Base-by-base conservation (phyloP, 305 asterid species). In the Rubia balearica region DNA sequence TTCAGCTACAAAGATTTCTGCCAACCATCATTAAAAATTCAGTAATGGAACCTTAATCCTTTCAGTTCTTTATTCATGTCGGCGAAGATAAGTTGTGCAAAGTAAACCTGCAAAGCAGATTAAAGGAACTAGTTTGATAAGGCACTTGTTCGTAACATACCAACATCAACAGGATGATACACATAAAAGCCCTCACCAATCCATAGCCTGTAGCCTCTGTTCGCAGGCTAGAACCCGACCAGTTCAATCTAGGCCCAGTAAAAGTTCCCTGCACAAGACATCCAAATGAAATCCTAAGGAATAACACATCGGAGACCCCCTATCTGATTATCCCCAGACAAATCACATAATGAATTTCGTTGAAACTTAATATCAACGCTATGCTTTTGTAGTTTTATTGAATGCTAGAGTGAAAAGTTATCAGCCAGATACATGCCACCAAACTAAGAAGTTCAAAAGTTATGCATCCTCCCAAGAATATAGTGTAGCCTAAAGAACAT, bases 201-300 rank as follows among this genome's bases (percentile, higher is more conserved):
- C 99, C 99, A 61, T 91, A 94, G 77, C 97, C 98, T 73, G 99
- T 94, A 83, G 99, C 99, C 84, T 94, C 99, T 53, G 99, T 94
- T 70, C 97, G 89, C 70, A 94, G 90, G 85, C 99, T 94, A 75
- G 96, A 85, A 74, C 97, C 96, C 40, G 97, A 87, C 99, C 99
- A 94, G 77, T 88, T 91, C 43, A 94, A 85, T 81, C 98, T 85
- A 38, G 98, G 98, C 72, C 99, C 99, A 64, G 96, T 87, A 85
- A 94, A 94, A 82, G 95, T 94, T 82, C 98, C 98, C 99, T 91
- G 89, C 85, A 83, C 73, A 78, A 74, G 73, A 38, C 68, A 72
- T 10, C 67, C 17, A 33, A 48, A 63, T 66, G 65, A 82, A 74
- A 71, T 55, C 21, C 60, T 48, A 48, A 30, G 7, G 40, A 68